Evolutionary conservation across 495 filamentous ascomycete genomes (phyloP).

Genomic region (Parathielavia hyrcaniae): DNA sequence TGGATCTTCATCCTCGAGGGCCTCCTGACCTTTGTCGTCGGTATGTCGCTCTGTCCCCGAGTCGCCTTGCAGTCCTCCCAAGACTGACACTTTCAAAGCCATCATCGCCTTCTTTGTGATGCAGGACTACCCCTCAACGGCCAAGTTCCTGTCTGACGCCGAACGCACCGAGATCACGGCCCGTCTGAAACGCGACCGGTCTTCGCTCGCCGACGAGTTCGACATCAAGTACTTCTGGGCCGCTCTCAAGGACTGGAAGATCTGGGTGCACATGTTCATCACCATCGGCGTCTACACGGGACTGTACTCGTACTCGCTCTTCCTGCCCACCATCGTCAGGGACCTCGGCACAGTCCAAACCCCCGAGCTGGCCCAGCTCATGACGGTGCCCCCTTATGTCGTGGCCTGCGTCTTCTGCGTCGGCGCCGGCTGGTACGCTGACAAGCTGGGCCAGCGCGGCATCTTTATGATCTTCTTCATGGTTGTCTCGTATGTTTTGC

Average conservation of each 20-base stretch:
- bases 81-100: constrained; percentile 42
- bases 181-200: constrained; percentile 62
- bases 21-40: constrained; percentile 56
- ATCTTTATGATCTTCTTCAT: constrained; percentile 54
- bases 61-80: too few relatives aligned
- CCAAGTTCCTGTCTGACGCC: constrained; percentile 59
- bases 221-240: constrained; percentile 65
- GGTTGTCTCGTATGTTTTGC: constrained; percentile 33
- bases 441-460: constrained; percentile 45
- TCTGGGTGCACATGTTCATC: constrained; percentile 51
- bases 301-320: constrained; percentile 63
- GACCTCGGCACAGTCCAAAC: constrained; percentile 48
- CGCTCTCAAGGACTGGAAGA: constrained; percentile 74
- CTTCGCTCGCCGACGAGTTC: constrained; percentile 71
- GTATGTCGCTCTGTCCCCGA: constrained; percentile 10
- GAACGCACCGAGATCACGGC: constrained; percentile 63
- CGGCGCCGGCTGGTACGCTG: constrained; percentile 48
- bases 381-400: constrained; percentile 55
- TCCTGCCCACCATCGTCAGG: constrained; percentile 60
- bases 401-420: constrained; percentile 49
- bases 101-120: constrained; percentile 64
- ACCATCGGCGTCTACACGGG: constrained; percentile 49
- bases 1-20: constrained; percentile 77
- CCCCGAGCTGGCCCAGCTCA: constrained; percentile 50
- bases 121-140: constrained; percentile 70